Evolutionary conservation across 2,329 filamentous ascomycete species (phyloP).

Genomic region (Rhynchosporium graminicola): DNA sequence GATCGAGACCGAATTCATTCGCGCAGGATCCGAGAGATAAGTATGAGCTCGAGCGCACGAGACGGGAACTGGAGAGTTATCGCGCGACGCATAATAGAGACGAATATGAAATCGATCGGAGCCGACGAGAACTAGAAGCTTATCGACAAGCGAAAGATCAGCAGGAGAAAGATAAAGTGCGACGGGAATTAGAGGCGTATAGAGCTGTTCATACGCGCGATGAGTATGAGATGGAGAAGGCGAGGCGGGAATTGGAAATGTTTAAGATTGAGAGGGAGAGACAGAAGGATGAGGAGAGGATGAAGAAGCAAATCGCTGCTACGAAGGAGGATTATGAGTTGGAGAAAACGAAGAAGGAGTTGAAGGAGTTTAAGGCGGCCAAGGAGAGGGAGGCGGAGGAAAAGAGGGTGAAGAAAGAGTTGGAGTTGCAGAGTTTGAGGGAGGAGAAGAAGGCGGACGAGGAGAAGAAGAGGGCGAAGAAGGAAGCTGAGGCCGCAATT

Average conservation of each 20-base stretch:
- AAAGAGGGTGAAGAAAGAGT: constrained; percentile 47
- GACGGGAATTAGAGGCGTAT: constrained; percentile 49
- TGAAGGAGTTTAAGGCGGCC: constrained; percentile 44
- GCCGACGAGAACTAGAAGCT: constrained; percentile 20
- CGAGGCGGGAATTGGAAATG: constrained; percentile 43
- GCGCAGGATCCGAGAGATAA: constrained; percentile 37
- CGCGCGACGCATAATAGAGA: constrained; percentile 15
- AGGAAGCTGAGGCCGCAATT: constrained; percentile 52
- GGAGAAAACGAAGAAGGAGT: constrained; percentile 32
- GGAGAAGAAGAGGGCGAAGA: constrained; percentile 44
- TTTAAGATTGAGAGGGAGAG: constrained; percentile 44
- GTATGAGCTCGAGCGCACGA: constrained; percentile 46
- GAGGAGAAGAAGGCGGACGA: constrained; percentile 48
- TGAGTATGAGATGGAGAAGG: constrained; percentile 44
- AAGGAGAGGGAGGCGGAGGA: constrained; percentile 38
- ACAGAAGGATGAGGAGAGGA: constrained; percentile 43
- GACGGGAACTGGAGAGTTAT: constrained; percentile 23
- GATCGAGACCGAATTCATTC: constrained; percentile 18
- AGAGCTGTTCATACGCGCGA: constrained; percentile 35
- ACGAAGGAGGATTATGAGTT: constrained; percentile 32
- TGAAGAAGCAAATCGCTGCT: constrained; percentile 21
- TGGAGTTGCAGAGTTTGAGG: constrained; percentile 47
- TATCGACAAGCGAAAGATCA: constrained; percentile 15
- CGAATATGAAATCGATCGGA: constrained; percentile 33
- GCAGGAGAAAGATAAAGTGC: constrained; percentile 39